Evolutionary conservation across 805 yeast species (phyloP).

Genomic region (Metschnikowia continentalis): DNA sequence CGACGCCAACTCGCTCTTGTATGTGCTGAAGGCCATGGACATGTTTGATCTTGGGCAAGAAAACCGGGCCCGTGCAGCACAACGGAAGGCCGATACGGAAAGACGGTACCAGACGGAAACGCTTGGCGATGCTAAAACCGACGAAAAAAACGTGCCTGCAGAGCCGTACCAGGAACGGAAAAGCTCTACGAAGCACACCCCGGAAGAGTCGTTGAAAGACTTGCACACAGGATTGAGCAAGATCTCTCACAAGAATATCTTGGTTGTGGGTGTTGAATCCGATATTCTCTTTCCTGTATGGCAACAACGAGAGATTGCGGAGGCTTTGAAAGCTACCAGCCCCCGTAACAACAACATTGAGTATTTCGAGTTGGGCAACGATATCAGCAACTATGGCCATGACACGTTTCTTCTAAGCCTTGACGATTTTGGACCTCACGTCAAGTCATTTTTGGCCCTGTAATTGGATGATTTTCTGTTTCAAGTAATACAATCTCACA

Average conservation of each 20-base stretch:
- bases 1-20: constrained; percentile 84
- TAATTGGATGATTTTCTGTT: background rate
- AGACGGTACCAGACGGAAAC: constrained; percentile 9
- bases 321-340: constrained; percentile 40
- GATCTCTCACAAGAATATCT: constrained; percentile 58
- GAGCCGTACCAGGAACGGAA: constrained; percentile 55
- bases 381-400: constrained; percentile 81
- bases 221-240: constrained; percentile 60
- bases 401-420: constrained; percentile 83
- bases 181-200: constrained; percentile 41
- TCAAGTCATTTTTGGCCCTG: constrained; percentile 55
- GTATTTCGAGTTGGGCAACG: constrained; percentile 73
- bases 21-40: constrained; percentile 93
- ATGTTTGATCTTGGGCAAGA: constrained; percentile 69
- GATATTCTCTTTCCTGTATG: constrained; percentile 90
- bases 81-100: constrained; percentile 38
- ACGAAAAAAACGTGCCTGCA: constrained; percentile 32
- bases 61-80: constrained; percentile 42
- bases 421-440: constrained; percentile 76
- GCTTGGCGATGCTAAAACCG: constrained; percentile 3
- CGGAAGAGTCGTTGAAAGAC: constrained; percentile 58
- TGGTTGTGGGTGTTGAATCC: constrained; percentile 89
- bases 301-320: constrained; percentile 84
- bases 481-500: too few relatives aligned
- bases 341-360: constrained; percentile 35